Evolutionary conservation across 2,329 filamentous ascomycete species (phyloP).

Genomic region (Pseudocercospora pini-densiflorae): DNA sequence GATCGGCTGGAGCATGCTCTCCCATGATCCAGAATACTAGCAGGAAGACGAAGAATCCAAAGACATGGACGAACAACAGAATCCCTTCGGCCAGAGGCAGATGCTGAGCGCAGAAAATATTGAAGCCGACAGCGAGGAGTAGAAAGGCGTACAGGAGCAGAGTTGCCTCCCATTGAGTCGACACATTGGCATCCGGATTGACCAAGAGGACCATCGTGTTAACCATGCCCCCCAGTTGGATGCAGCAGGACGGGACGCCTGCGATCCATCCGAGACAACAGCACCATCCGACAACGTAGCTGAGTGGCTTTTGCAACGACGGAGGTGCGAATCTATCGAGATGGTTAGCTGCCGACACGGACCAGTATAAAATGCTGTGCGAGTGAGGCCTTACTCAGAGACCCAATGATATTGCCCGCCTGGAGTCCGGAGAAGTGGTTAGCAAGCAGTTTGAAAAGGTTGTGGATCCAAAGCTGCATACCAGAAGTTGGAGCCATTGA

Average conservation of each 20-base stretch:
- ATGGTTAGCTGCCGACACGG: not conserved
- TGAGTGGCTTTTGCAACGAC: slow-evolving; percentile 48
- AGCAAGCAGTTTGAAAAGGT: not conserved
- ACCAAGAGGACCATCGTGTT: slow-evolving; percentile 38
- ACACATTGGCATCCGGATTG: slow-evolving; percentile 32
- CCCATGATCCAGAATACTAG: slow-evolving; percentile 44
- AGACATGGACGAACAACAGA: slow-evolving; percentile 47
- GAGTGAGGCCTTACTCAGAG: slow-evolving; percentile 33
- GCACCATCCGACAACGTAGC: slow-evolving; percentile 52
- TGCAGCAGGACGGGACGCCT: slow-evolving; percentile 37
- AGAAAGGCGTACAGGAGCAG: slow-evolving; percentile 39
- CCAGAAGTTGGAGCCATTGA: slow-evolving; percentile 40
- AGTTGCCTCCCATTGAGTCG: slow-evolving; percentile 37
- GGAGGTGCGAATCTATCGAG: slow-evolving; percentile 43
- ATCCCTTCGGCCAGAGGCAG: slow-evolving; percentile 42
- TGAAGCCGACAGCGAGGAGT: slow-evolving; percentile 40
- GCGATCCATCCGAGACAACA: slow-evolving; percentile 42
- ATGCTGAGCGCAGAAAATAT: slow-evolving; percentile 41
- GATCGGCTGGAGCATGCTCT: slow-evolving; percentile 34
- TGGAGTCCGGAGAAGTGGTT: slow-evolving; percentile 9
- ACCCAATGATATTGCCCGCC: slow-evolving; percentile 40
- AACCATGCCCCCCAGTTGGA: slow-evolving; percentile 38
- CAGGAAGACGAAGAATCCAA: slow-evolving; percentile 52
- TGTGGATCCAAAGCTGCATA: not conserved
- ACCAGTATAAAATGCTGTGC: not conserved